A percentile compares a stretch with the other conserved stretches of the same genome.
Conservation (phyloP, 2,329 filamentous ascomycete species). For the Clonostachys solani region DNA sequence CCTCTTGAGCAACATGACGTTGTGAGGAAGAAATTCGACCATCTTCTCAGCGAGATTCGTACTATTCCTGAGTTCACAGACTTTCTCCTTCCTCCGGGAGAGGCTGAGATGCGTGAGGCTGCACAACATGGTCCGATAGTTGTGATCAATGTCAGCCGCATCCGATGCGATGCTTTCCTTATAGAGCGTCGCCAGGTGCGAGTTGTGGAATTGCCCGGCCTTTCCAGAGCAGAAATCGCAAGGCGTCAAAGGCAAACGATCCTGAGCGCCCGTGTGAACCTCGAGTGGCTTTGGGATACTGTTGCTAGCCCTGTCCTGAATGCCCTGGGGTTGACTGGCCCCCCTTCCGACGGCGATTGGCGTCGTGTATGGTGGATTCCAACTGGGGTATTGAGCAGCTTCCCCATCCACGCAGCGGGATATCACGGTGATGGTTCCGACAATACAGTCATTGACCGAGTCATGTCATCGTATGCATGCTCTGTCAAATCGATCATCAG, state of each 20-base stretch:
- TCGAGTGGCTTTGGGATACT: neutral
- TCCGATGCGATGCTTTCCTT: neutral
- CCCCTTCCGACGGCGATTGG: neutral
- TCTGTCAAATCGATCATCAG: neutral
- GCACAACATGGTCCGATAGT: neutral
- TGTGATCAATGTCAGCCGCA: neutral
- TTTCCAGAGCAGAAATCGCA: no score
- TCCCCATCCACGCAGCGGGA: neutral
- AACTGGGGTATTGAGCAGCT: neutral
- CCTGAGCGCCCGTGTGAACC: neutral
- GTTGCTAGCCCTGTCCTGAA: neutral
- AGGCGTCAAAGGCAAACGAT: neutral
- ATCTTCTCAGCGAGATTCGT: neutral
- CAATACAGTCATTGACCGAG: neutral
- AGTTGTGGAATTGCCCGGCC: neutral
- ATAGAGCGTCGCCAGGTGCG: neutral
- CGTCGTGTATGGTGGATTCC: neutral
- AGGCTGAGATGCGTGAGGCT: neutral
- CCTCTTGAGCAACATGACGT: neutral
- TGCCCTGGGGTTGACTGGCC: neutral
- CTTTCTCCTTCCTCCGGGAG: neutral
- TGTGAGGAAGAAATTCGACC: neutral
- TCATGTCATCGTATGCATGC: neutral
- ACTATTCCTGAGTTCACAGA: neutral
- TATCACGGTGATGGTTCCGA: neutral